phyloP scores from a whole-genome alignment of 257 asterid genomes.

The Scutellaria minor region DNA sequence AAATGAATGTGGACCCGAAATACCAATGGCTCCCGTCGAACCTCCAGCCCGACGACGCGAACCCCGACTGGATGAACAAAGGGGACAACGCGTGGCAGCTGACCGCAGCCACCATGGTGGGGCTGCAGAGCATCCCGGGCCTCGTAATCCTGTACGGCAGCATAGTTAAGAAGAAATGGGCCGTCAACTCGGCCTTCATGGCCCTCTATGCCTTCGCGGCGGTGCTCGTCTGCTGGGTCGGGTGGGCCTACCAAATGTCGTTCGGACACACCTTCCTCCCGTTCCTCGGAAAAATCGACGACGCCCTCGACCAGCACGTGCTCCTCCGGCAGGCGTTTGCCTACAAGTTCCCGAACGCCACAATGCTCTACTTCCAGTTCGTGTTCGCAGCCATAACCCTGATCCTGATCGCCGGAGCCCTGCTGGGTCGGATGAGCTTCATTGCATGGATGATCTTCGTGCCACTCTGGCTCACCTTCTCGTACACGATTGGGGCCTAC shows the following conservation, averaged over 20 bases:
- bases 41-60: constrained; percentile 43
- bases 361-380: constrained; percentile 83
- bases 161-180: constrained; percentile 90
- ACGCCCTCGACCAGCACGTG: constrained; percentile 56
- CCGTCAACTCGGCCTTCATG: constrained; percentile 84
- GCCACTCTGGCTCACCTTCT: constrained; percentile 79
- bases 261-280: constrained; percentile 57
- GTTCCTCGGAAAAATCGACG: constrained; percentile 58
- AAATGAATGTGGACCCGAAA: constrained; percentile 14
- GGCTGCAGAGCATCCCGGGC: constrained; percentile 73
- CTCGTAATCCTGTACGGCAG: constrained; percentile 75
- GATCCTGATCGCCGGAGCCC: constrained; percentile 72
- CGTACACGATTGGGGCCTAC: constrained; percentile 70
- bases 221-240: constrained; percentile 78
- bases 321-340: constrained; percentile 40
- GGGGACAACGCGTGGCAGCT: constrained; percentile 88
- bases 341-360: constrained; percentile 59
- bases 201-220: constrained; percentile 85
- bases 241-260: constrained; percentile 76
- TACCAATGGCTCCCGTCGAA: constrained; percentile 51
- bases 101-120: constrained; percentile 74
- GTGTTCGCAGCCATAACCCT: constrained; percentile 81
- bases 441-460: constrained; percentile 85
- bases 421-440: constrained; percentile 81
- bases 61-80: constrained; percentile 72